Evolutionary conservation across 345 rosid species (phyloP).

Genomic region (Leavenworthia alabamica): DNA sequence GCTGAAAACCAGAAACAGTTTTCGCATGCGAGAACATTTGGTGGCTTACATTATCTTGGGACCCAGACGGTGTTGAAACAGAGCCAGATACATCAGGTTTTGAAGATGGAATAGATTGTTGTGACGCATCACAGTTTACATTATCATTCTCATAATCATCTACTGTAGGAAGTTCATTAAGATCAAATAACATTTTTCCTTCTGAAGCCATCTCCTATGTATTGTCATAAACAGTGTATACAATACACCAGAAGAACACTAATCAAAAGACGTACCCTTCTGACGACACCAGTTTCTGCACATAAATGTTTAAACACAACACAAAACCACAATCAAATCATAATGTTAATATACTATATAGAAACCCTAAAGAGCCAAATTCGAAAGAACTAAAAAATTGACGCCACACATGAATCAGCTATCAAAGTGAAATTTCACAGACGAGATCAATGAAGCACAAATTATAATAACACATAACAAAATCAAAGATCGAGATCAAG

Average conservation of each 20-base stretch:
- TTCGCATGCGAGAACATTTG: conserved; percentile 68
- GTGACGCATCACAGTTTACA: conserved; percentile 47
- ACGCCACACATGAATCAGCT: background rate
- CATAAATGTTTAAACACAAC: background rate
- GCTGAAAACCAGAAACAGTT: conserved; percentile 85
- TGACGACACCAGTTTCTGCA: conserved; percentile 23
- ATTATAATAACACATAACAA: background rate
- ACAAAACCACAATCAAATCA: conserved; percentile 15
- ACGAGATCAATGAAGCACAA: conserved; percentile 14
- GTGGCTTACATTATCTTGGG: conserved; percentile 47
- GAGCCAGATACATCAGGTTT: conserved; percentile 40
- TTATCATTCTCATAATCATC: conserved; percentile 48
- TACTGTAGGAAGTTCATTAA: conserved; percentile 87
- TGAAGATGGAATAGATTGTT: conserved; percentile 46
- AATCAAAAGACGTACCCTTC: conserved; percentile 11
- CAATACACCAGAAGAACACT: background rate
- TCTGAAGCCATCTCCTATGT: conserved; percentile 82
- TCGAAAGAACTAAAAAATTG: background rate
- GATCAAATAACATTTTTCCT: conserved; percentile 87
- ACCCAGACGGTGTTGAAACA: conserved; percentile 40
- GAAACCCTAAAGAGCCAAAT: background rate
- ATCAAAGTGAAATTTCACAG: background rate
- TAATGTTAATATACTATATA: background rate
- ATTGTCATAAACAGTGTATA: conserved; percentile 57
- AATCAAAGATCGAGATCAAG: conserved; percentile 4